Base-by-base conservation (phyloP, 805 yeast species). In the Metschnikowia orientalis region DNA sequence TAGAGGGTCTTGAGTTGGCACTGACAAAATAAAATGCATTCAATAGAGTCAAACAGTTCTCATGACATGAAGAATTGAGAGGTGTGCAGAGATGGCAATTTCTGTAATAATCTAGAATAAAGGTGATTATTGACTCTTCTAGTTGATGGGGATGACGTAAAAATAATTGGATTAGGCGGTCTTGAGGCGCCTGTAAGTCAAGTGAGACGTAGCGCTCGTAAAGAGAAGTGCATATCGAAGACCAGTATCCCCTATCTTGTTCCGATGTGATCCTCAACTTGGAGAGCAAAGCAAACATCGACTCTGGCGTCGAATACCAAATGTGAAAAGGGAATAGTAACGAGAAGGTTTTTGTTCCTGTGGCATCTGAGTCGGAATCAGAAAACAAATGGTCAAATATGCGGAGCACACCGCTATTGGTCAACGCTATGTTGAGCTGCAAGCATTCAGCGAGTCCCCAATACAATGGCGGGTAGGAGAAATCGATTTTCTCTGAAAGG, bases 81-180 rank as follows among this genome's bases (percentile, higher is more conserved):
- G 77, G 72, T 2, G 78, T 65, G 47, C 89, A 81, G 18, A 69
- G 48, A 33, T 70, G 67, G 32, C 73, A 73, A 8, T 63, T 59
- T 4, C 58, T 55, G 49, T 75, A 79, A 43, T 59, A 69, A 3
- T 61, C 54, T 17, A 81, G 50, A 3, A 82, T 67, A 32, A 61
- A 65, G 4, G 54, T 42, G n/a, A 70, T 62, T 8, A 59, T 57
- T 3, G 53, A 56, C 1, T 58, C 56, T 8, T 67, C 56, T 17
- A 76, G 42, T 30, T 53, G 51, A 3, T 52, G 54, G 11, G 69
- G 44, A 42, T 69, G 50, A 4, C 45, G 43, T 20, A 72, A 42
- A 26, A 71, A 65, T 26, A 73, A 67, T 1, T 54, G 51, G 1
- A 75, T 53, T 18, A 77, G 44, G 8, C 51, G 53, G 4, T 67